Base-by-base conservation (phyloP, 345 rosid species). In the Dipteronia sinensis region DNA sequence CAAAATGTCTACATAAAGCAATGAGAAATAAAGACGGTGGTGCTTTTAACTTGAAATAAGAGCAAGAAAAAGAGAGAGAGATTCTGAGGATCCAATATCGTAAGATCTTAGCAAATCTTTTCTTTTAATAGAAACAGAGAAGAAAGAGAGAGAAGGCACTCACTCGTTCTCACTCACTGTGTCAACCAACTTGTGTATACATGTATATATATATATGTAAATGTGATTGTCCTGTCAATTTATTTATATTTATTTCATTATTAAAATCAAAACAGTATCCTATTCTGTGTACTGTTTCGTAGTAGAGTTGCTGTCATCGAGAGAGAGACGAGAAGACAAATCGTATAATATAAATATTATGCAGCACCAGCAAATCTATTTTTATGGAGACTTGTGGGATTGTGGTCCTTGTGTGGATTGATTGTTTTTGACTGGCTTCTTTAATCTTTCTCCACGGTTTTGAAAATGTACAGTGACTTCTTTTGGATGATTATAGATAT, bases 51-150 rank as follows among this genome's bases (percentile, higher is more conserved):
- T 80, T 83, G 79, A 83, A 51, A 78, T 40, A 51, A 44, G 59
- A 20, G 68, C 44, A 77, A 69, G 79, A 27, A 27, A 46, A 34
- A 29, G 77, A 59, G 10, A 63, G 3, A 23, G 34, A 79, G 89
- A 86, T 84, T 80, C 87, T 75, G 87, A 82, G 81, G 84, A 84
- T 86, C 84, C 78, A 71, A 81, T 78, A 74, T 80, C 79, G 67
- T 78, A 79, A 86, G 87, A 86, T 86, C 85, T 86, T 80, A 62
- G 80, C 82, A 86, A 79, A 86, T 86, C 89, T 82, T 78, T 77
- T 44, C 40, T 61, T 56, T 74, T 13, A 38, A 79, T 27, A 46
- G 56, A 25, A 68, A 38, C 67, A 31, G 46, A 34, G 71, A 55
- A 17, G n/a, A n/a, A n/a, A n/a, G n/a, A n/a, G n/a, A n/a, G n/a